phyloP scores from a whole-genome alignment of 2,329 filamentous ascomycete genomes.

The Erysiphe pisi region DNA sequence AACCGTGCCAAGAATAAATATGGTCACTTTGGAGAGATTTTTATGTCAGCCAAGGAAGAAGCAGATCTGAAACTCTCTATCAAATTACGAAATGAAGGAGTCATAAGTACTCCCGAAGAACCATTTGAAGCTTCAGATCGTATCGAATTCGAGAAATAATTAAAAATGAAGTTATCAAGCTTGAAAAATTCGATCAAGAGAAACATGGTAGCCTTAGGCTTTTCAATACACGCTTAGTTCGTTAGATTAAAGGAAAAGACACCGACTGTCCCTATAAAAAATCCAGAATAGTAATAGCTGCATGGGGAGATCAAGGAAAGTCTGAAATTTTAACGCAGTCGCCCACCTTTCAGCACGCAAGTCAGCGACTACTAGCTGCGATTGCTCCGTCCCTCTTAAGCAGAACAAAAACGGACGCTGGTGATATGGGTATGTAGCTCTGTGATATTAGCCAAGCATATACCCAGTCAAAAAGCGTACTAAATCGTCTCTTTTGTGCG shows the following conservation, averaged over 20 bases:
- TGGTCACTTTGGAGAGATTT: no score
- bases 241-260: slow-evolving; percentile 17
- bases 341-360: neutral
- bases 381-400: neutral
- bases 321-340: neutral
- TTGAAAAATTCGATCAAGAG: neutral
- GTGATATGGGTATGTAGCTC: neutral
- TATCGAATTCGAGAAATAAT: slow-evolving; percentile 16
- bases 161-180: neutral
- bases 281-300: neutral
- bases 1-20: slow-evolving; percentile 27
- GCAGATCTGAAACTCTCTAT: neutral
- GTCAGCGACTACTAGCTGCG: neutral
- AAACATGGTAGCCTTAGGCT: neutral
- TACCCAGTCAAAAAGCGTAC: no score
- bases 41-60: neutral
- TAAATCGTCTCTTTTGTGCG: slow-evolving; percentile 1
- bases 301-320: neutral
- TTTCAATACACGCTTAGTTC: slow-evolving; percentile 1
- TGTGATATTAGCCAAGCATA: no score
- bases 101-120: neutral
- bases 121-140: slow-evolving; percentile 12
- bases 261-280: neutral
- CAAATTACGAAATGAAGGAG: neutral
- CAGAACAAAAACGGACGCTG: neutral